A percentile compares a stretch with the other conserved stretches of the same genome.
Conservation (phyloP, 2,329 filamentous ascomycete species). For the Alternaria brassicicola region DNA sequence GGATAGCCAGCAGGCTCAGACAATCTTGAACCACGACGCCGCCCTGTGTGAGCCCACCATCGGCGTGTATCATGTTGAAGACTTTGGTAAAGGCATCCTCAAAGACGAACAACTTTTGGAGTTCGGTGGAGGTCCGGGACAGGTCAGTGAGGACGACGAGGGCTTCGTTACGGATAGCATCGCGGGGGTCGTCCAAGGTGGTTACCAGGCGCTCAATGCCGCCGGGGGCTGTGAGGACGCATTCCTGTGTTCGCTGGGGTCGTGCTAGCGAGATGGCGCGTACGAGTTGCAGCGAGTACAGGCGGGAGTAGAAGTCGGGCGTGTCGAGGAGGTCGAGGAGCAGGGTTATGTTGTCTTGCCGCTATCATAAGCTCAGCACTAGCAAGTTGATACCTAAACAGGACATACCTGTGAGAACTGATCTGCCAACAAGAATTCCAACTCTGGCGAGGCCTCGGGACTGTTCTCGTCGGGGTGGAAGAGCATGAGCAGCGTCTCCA, state of each 20-base stretch:
- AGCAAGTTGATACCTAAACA: conserved; percentile 16
- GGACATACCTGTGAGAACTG: conserved; percentile 84
- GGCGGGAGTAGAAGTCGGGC: conserved; percentile 84
- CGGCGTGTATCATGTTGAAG: conserved; percentile 79
- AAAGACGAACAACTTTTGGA: conserved; percentile 95
- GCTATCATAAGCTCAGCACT: conserved; percentile 64
- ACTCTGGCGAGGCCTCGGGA: conserved; percentile 92
- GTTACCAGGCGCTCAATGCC: conserved; percentile 87
- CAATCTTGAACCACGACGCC: conserved; percentile 92
- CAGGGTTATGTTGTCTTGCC: conserved; percentile 93
- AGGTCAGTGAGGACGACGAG: conserved; percentile 86
- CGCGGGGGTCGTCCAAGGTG: conserved; percentile 81
- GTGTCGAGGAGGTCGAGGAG: conserved; percentile 88
- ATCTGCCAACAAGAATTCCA: conserved; percentile 93
- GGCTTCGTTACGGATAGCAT: conserved; percentile 83
- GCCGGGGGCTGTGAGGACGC: conserved; percentile 84
- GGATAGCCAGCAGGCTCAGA: conserved; percentile 85
- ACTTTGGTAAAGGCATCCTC: conserved; percentile 90
- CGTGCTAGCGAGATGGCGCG: conserved; percentile 83
- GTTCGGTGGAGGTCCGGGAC: conserved; percentile 82
- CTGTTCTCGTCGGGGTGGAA: conserved; percentile 73
- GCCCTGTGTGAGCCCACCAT: conserved; percentile 82
- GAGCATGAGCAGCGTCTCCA: conserved; percentile 94
- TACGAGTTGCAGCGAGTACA: conserved; percentile 90
- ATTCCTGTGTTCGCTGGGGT: conserved; percentile 92